Base-by-base conservation (phyloP, 768 basidiomycete genomes). In the button mushroom (Agaricus bisporus) region DNA sequence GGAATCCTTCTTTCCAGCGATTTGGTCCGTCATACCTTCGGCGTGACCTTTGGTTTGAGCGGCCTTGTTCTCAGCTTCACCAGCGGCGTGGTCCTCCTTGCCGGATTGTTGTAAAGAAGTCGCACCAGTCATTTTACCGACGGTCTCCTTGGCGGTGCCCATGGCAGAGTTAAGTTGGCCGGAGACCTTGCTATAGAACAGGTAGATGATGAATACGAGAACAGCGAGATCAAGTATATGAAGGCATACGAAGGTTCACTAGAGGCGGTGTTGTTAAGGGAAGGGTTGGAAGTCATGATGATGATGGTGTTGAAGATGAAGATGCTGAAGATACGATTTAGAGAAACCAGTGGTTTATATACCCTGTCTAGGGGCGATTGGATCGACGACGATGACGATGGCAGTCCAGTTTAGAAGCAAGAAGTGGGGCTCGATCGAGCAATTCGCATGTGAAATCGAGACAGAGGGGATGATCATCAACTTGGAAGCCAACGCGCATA, bases 51-150 rank as follows among this genome's bases (percentile, higher is more conserved):
- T 68, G 14, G 74, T 72, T 57, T 78, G 71, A 10, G 77, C 78
- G 22, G 77, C 75, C 22, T 74, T 72, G 64, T 70, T 69, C 63
- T 78, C 77, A 11, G 70, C 70, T 62, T 81, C 78, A 43, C 80
- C 80, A 35, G 69, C 61, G 2, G 71, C 73, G 58, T 81, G 81
- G 62, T 81, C 79, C 56, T 77, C 56, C 62, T 74, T 72, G 17
- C 81, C 81, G 5, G 73, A 72, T 18, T 69, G 60, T 48, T 71
- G 63, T 80, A 76, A 79, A 2, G 73, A 66, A 2, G 60, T 60
- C 8, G 72, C 64, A 10, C 79, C 79, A 10, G 79, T 79, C 8
- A 71, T 15, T 59, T 78, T 77, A 20, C 80, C 80, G 56, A 80
- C 47, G 43, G 65, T 54, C 55, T 72, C 70, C 38, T 73, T 71